phyloP scores from a whole-genome alignment of 441 rosid species.

The Pelargonium citronellum region DNA sequence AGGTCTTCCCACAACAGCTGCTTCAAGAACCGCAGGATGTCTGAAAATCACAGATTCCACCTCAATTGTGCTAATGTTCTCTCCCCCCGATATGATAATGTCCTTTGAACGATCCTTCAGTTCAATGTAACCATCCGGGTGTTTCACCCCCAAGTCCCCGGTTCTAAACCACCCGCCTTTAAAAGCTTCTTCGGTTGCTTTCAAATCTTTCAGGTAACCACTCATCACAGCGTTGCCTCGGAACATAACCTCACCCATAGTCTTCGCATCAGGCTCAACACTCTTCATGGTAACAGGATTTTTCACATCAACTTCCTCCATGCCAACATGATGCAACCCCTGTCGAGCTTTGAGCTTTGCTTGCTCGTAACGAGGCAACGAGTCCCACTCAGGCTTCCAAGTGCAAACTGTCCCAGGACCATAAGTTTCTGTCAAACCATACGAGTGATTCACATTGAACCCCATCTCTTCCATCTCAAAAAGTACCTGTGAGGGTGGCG shows the following conservation, averaged over 20 bases:
- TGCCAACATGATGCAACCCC: conserved; percentile 63
- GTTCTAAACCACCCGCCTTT: conserved; percentile 85
- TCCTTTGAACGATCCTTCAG: conserved; percentile 87
- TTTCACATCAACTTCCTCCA: conserved; percentile 64
- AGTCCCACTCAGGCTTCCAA: conserved; percentile 93
- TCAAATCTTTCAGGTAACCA: conserved; percentile 76
- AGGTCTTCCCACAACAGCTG: conserved; percentile 73
- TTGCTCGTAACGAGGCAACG: conserved; percentile 56
- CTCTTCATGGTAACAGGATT: conserved; percentile 26
- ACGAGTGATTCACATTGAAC: conserved; percentile 71
- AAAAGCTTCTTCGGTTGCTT: conserved; percentile 67
- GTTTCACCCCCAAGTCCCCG: conserved; percentile 79
- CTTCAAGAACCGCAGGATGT: conserved; percentile 76
- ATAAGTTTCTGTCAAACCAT: conserved; percentile 84
- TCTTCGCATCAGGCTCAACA: conserved; percentile 75
- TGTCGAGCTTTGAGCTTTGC: conserved; percentile 90
- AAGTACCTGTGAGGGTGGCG: conserved; percentile 79
- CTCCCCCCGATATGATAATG: conserved; percentile 29
- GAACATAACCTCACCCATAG: conserved; percentile 77
- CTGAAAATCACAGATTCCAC: conserved; percentile 56
- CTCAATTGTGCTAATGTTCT: conserved; percentile 79
- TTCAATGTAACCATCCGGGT: conserved; percentile 78
- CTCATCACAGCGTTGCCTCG: conserved; percentile 81
- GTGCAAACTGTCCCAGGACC: conserved; percentile 84
- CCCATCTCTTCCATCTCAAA: conserved; percentile 63